A percentile compares a stretch with the other conserved stretches of the same genome.
phyloP scores from a whole-genome alignment of 495 filamentous ascomycete species.

The Hypoxylon fuscum region DNA sequence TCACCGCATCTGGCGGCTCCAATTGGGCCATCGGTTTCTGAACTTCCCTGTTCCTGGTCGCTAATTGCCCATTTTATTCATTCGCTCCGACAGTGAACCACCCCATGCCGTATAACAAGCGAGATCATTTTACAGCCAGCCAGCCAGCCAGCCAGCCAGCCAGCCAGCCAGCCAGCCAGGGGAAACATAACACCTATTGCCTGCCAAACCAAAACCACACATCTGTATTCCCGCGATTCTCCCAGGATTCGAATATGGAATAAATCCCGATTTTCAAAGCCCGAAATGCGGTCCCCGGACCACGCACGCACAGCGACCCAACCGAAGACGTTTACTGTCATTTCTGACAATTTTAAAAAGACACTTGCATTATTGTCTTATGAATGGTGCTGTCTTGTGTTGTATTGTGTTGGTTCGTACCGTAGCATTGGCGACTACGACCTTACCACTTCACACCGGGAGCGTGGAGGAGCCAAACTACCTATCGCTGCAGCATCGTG shows the following conservation, averaged over 20 bases:
- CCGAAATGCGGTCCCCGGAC: conserved; percentile 21
- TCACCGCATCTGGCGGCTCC: not conserved
- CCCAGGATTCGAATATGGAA: not conserved
- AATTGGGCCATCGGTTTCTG: conserved; percentile 17
- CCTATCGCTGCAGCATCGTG: conserved; percentile 20
- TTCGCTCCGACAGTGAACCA: conserved; percentile 13
- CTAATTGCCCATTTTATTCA: conserved; percentile 9
- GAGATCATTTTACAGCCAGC: too few relatives aligned
- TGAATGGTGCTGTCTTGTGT: not conserved
- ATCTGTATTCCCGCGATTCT: conserved; percentile 23
- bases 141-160: too few relatives aligned
- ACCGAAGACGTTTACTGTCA: conserved; percentile 6
- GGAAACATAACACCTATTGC: too few relatives aligned
- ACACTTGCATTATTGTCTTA: too few relatives aligned
- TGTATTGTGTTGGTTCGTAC: not conserved
- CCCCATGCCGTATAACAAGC: conserved; percentile 28
- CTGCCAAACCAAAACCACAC: too few relatives aligned
- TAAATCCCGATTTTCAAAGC: conserved; percentile 34
- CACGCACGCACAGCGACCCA: conserved; percentile 7
- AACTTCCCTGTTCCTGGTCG: conserved; percentile 7
- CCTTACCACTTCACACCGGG: conserved; percentile 3
- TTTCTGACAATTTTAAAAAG: too few relatives aligned
- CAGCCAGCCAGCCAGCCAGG: too few relatives aligned
- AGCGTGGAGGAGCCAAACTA: conserved; percentile 4
- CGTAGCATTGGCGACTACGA: conserved; percentile 29